Evolutionary conservation across 306 rosid species (phyloP).

Genomic region (Castanospermum australe): DNA sequence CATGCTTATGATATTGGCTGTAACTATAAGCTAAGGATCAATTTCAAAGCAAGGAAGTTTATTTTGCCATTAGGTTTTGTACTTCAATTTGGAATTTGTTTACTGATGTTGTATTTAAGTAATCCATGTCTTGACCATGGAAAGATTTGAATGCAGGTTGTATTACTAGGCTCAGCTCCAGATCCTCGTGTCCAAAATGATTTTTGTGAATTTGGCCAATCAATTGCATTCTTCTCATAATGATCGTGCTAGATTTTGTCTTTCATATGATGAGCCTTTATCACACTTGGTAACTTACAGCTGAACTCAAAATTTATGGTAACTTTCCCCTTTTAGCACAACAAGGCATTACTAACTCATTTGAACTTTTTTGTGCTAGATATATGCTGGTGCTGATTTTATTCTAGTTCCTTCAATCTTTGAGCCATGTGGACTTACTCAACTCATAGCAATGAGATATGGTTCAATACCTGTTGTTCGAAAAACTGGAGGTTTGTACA

Average conservation of each 20-base stretch:
- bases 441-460: slow-evolving; percentile 97
- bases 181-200: slow-evolving; percentile 84
- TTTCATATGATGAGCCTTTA: slow-evolving; percentile 80
- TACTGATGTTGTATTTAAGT: neutral
- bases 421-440: slow-evolving; percentile 99
- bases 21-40: neutral
- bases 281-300: slow-evolving; percentile 71
- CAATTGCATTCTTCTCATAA: slow-evolving; percentile 50
- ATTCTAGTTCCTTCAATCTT: slow-evolving; percentile 94
- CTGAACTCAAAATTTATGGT: slow-evolving; percentile 3
- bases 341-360: neutral
- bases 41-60: neutral
- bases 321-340: neutral
- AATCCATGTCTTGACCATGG: neutral
- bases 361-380: slow-evolving; percentile 43
- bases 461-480: slow-evolving; percentile 96
- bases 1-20: neutral
- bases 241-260: slow-evolving; percentile 64
- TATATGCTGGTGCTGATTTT: slow-evolving; percentile 95
- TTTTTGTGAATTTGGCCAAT: slow-evolving; percentile 68
- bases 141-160: slow-evolving; percentile 55
- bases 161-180: slow-evolving; percentile 94
- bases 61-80: neutral
- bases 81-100: neutral
- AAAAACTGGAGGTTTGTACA: slow-evolving; percentile 65